Evolutionary conservation across 2,329 filamentous ascomycete genomes (phyloP), one percentile per base, ranked within the genome.

Genomic region (Fusarium staphyleae): DNA sequence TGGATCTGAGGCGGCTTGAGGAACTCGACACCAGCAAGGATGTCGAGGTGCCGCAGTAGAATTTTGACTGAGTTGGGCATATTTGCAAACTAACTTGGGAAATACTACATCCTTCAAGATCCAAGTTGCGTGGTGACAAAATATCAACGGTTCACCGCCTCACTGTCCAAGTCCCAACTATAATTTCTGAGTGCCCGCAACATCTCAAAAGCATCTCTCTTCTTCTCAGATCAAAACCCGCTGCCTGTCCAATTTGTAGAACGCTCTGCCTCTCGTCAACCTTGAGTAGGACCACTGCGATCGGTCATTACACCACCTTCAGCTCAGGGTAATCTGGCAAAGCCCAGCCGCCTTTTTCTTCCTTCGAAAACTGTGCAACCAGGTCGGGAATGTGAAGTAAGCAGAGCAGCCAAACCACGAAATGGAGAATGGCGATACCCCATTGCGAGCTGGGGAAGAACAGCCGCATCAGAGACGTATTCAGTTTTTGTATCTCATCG

Each of bases 1-100:
- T 90, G 87, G 88, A 91, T 70, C 70, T 91, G 56, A 77, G 87
- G 47, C 77, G 88, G 37, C 81, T 84, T 59, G 84, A 89, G 70
- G 88, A 91, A 73, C 71, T 88, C 66, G 84, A 87, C 58, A 84
- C 81, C 7, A 78, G 73, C 60, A 75, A 78, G 66, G 77, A 77
- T 24, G 77, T 79, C 7, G 73, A 71, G 35, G 77, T 78, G 5
- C 76, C 66, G 2, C 29, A 68, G 48, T 68, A 65, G 33, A 54
- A 28, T n/a, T 1, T 34, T 32, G 2, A 12, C 16, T 8, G 10
- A 15, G 2, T 18, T 42, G 22, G 33, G 39, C 44, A 33, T 3
- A 13, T 12, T 30, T 7, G 4, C 13, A 30, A 30, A 9, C 3
- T 12, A n/a, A 30, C 4, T 30, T 3, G 2, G 28, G 5, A 8